These are phyloP conservation scores for Stentor coeruleus DNA, from an alignment of 73 alveolate genomes.

Conservation along the genomic window DNA sequence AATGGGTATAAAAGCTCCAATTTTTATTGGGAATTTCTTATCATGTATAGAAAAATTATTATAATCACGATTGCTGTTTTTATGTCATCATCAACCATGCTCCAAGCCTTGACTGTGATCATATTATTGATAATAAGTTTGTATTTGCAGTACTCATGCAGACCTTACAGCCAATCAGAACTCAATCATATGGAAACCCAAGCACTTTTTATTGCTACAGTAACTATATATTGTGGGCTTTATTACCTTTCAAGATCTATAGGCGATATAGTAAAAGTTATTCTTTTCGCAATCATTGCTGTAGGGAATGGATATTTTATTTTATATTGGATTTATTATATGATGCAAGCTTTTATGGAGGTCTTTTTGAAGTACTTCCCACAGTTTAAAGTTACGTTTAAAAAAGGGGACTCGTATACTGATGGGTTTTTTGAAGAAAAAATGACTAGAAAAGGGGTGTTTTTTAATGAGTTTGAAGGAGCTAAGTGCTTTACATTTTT, in stretches of 20 bases:
- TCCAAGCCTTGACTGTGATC: conserved; percentile 25
- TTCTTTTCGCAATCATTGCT: conserved; percentile 34
- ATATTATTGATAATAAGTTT: neutral
- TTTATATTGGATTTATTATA: conserved; percentile 31
- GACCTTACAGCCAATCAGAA: neutral
- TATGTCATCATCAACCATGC: neutral
- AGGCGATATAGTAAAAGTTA: conserved; percentile 32
- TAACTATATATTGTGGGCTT: conserved; percentile 63
- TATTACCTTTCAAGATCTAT: conserved; percentile 28
- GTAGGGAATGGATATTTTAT: conserved; percentile 36
- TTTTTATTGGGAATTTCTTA: conserved; percentile 62
- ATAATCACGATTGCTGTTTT: conserved; percentile 25
- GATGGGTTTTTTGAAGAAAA: neutral
- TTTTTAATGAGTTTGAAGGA: too few relatives aligned
- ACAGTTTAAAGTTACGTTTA: too few relatives aligned
- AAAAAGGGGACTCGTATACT: neutral
- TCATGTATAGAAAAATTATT: conserved; percentile 30
- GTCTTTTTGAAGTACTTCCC: neutral
- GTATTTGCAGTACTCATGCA: neutral
- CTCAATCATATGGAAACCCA: neutral
- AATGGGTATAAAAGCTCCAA: conserved; percentile 51
- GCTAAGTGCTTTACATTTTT: too few relatives aligned
- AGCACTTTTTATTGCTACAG: conserved; percentile 20
- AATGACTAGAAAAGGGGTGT: neutral
- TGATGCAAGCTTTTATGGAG: neutral